These are phyloP conservation scores for Hypoxylon perforatum DNA, from an alignment of 495 filamentous ascomycete species.

Conservation along the genomic window DNA sequence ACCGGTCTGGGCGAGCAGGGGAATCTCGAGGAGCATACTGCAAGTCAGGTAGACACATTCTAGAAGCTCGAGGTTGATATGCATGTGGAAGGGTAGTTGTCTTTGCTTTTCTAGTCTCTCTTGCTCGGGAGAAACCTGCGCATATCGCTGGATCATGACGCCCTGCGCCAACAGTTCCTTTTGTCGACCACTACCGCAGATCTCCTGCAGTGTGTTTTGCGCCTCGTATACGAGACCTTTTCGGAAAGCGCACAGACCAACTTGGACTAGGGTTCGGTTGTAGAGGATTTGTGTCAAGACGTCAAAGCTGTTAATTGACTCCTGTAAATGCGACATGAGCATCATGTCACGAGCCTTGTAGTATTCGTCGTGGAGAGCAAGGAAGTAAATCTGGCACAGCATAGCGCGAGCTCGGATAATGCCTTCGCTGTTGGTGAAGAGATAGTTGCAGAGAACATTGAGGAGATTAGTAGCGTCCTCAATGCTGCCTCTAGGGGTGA, in stretches of 20 bases:
- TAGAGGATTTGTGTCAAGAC: conserved; percentile 97
- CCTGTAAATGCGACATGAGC: conserved; percentile 99
- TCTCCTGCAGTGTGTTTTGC: conserved; percentile 95
- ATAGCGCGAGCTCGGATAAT: conserved; percentile 96
- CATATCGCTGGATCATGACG: conserved; percentile 96
- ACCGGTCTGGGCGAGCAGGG: conserved; percentile 93
- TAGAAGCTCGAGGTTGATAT: conserved; percentile 98
- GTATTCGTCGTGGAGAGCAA: conserved; percentile 96
- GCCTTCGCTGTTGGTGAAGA: conserved; percentile 92
- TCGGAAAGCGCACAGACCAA: conserved; percentile 97
- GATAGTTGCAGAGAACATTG: conserved; percentile 90
- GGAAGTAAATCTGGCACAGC: conserved; percentile 98
- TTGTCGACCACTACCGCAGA: conserved; percentile 95
- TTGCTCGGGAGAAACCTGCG: conserved; percentile 94
- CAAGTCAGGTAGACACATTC: conserved; percentile 99
- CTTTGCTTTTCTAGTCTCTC: conserved; percentile 95
- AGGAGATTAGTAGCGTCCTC: conserved; percentile 79
- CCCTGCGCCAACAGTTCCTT: conserved; percentile 98
- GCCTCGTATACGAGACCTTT: conserved; percentile 96
- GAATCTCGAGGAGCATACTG: conserved; percentile 98
- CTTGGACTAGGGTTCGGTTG: conserved; percentile 97
- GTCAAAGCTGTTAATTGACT: conserved; percentile 94
- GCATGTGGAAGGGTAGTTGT: conserved; percentile 99
- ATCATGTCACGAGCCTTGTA: conserved; percentile 98
- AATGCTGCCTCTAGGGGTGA: conserved; percentile 75